Evolutionary conservation across 768 basidiomycete genomes (phyloP), one percentile per base, ranked within the genome.

Genomic region (Boletus patriciae): DNA sequence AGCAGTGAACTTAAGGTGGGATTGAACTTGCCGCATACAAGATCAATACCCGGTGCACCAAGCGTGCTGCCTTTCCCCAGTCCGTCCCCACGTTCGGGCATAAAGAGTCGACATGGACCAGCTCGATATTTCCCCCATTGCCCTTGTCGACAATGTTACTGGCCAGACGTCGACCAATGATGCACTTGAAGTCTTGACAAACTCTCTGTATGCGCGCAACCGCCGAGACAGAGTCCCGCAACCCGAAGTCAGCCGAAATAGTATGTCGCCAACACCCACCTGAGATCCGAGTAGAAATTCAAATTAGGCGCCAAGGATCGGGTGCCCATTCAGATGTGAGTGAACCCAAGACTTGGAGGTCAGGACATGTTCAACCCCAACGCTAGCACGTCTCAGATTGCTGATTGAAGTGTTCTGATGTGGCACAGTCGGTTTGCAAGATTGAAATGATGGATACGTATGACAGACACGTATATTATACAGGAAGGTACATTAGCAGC

Each of bases 111-210:
- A 41, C 33, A 21, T 13, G 10, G 53, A 49, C 7, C 52, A 11
- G 19, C 33, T 49, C 4, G 48, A 48, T 13, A 41, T 27, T 52
- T 16, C 46, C 44, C 13, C 5, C 29, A 9, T 7, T 9, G 29
- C 9, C 29, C 9, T 29, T 29, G 23, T 47, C 3, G 50, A 49
- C 16, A 34, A 37, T 27, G 3, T 29, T 1, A 29, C 10, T 11
- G 51, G 19, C 48, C 13, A 51, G 45, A 65, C 52, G 3, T 54
- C 44, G 29, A n/a, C n/a, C n/a, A n/a, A n/a, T n/a, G 63, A 64
- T 13, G 57, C 43, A n/a, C 59, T 64, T 23, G 63, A 64, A 6
- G 57, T 60, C 49, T 66, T 63, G 10, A 46, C 23, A 41, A 66
- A 49, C 6, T 27, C 10, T 44, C 16, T 25, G 16, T 18, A 44